Percentiles rank a stretch among this genome's conserved stretches.
Conservation (phyloP, 148 eudicot species). For the Limonium bicolor region DNA sequence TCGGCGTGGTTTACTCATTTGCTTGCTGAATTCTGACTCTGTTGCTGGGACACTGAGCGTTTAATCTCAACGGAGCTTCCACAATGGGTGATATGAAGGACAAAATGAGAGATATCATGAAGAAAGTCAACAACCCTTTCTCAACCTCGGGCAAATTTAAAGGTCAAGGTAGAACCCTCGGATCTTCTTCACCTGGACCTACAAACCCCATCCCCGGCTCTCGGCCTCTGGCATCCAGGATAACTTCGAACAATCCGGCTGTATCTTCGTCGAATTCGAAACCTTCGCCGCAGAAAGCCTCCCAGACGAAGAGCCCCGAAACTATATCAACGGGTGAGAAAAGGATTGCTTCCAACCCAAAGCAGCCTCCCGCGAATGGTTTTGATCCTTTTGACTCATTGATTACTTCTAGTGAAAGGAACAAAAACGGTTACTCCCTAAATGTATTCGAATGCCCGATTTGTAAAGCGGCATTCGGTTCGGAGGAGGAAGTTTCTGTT, state of each 20-base stretch:
- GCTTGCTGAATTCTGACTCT: no score
- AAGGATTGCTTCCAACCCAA: neutral
- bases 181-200: constrained; percentile 42
- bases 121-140: constrained; percentile 65
- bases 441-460: constrained; percentile 85
- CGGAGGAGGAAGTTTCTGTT: constrained; percentile 69
- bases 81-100: constrained; percentile 78
- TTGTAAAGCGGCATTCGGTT: constrained; percentile 50
- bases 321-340: neutral
- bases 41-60: no score
- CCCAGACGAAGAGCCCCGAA: constrained; percentile 12
- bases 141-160: constrained; percentile 65
- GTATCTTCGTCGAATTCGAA: constrained; percentile 16
- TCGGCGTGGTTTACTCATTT: no score
- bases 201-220: constrained; percentile 10
- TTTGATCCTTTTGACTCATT: constrained; percentile 72
- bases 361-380: constrained; percentile 21
- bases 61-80: neutral
- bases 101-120: constrained; percentile 83
- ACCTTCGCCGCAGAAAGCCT: constrained; percentile 24
- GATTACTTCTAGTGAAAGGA: constrained; percentile 65
- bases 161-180: constrained; percentile 80
- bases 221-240: constrained; percentile 12
- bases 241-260: constrained; percentile 8
- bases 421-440: constrained; percentile 48